Conservation (phyloP, 495 filamentous ascomycete species). For the Glarea lozoyensis region DNA sequence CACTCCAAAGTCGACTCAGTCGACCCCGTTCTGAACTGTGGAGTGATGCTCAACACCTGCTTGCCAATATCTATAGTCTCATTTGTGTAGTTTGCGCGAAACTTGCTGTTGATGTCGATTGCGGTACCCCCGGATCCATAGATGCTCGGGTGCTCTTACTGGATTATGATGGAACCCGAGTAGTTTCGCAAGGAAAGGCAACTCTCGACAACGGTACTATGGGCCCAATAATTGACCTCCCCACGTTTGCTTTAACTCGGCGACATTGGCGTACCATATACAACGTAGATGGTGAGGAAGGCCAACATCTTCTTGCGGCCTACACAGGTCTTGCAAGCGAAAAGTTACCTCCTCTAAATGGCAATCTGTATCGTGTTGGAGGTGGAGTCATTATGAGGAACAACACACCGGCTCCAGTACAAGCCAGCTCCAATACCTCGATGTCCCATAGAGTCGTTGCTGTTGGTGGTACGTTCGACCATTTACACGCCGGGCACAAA, state of each 20-base stretch:
- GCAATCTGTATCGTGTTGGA: slow-evolving; percentile 34
- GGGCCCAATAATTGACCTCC: slow-evolving; percentile 54
- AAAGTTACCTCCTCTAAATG: slow-evolving; percentile 31
- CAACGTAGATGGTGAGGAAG: slow-evolving; percentile 34
- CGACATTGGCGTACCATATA: slow-evolving; percentile 65
- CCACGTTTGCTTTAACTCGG: slow-evolving; percentile 53
- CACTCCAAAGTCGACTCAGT: slow-evolving; percentile 33
- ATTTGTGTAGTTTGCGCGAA: slow-evolving; percentile 58
- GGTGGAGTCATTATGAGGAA: slow-evolving; percentile 36
- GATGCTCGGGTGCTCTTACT: slow-evolving; percentile 69
- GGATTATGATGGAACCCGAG: slow-evolving; percentile 27
- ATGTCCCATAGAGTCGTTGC: slow-evolving; percentile 40
- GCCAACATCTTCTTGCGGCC: slow-evolving; percentile 28
- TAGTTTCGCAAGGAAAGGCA: background rate
- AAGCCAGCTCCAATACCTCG: slow-evolving; percentile 9
- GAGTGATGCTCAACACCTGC: slow-evolving; percentile 53
- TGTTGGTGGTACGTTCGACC: slow-evolving; percentile 95
- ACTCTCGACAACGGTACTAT: slow-evolving; percentile 23
- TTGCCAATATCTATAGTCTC: slow-evolving; percentile 73
- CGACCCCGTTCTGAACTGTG: slow-evolving; percentile 47
- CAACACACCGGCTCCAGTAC: slow-evolving; percentile 9
- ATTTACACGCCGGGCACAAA: slow-evolving; percentile 94
- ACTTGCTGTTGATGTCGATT: slow-evolving; percentile 42
- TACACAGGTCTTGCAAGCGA: slow-evolving; percentile 37
- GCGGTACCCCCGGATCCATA: slow-evolving; percentile 61